Percentiles rank a stretch among this genome's conserved stretches.
These are phyloP conservation scores for Alternaria viburni DNA, from an alignment of 2,329 filamentous ascomycete genomes.

Conservation along the genomic window DNA sequence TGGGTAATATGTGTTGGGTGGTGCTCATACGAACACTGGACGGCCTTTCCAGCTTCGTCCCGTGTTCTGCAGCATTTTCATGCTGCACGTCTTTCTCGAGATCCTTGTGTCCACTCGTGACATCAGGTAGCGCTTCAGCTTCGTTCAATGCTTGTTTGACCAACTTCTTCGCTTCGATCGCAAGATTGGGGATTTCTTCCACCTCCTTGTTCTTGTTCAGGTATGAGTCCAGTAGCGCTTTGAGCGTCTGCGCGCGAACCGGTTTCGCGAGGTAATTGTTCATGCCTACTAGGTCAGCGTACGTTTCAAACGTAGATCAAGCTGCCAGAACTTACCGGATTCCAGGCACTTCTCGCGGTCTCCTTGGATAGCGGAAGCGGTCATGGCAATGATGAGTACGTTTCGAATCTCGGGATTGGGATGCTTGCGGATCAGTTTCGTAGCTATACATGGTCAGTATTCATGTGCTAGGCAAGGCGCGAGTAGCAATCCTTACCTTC, in stretches of 20 bases:
- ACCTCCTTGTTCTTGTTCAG: conserved; percentile 58
- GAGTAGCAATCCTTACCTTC: conserved; percentile 55
- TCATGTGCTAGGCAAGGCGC: neutral
- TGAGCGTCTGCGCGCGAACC: conserved; percentile 85
- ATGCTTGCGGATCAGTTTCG: conserved; percentile 80
- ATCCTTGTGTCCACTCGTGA: neutral
- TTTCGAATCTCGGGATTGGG: conserved; percentile 76
- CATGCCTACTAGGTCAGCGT: conserved; percentile 76
- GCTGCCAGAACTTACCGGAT: neutral
- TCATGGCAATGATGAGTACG: conserved; percentile 96
- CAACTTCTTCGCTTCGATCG: conserved; percentile 54
- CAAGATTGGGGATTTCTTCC: conserved; percentile 49
- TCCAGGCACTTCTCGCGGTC: conserved; percentile 75
- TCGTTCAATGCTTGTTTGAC: conserved; percentile 45
- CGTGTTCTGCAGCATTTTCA: neutral
- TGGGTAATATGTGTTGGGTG: conserved; percentile 18
- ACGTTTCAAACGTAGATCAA: neutral
- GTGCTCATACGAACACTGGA: conserved; percentile 22
- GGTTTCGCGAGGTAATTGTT: conserved; percentile 97
- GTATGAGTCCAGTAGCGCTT: conserved; percentile 78
- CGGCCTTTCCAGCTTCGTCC: conserved; percentile 17
- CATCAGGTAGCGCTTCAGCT: conserved; percentile 10
- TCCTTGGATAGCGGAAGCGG: conserved; percentile 90
- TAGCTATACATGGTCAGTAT: conserved; percentile 60
- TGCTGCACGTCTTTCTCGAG: neutral